A percentile compares a stretch with the other conserved stretches of the same genome.
Conservation (phyloP, 352 stramenopile species). For the Globisporangium viniferum region DNA sequence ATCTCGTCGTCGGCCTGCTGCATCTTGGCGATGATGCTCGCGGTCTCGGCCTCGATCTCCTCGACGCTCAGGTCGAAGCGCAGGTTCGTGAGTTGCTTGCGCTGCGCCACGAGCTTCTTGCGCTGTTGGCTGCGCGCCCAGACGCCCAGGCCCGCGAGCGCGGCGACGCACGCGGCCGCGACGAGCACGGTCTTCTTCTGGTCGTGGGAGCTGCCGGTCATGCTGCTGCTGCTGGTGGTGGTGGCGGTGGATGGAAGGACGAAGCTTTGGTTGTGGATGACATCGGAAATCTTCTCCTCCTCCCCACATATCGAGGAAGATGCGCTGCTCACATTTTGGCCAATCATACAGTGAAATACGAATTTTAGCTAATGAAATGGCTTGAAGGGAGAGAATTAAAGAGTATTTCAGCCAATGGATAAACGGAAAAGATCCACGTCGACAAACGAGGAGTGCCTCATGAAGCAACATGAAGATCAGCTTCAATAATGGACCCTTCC, state of each 20-base stretch:
- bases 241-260: background rate
- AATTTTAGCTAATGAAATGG: background rate
- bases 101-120: conserved; percentile 30
- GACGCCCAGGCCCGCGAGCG: conserved; percentile 44
- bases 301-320: background rate
- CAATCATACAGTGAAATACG: conserved; percentile 15
- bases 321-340: conserved; percentile 7
- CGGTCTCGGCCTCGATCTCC: conserved; percentile 72
- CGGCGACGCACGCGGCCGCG: conserved; percentile 41
- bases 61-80: conserved; percentile 69
- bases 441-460: conserved; percentile 2
- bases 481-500: background rate
- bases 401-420: conserved; percentile 8
- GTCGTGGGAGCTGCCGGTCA: conserved; percentile 23
- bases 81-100: conserved; percentile 59
- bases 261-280: conserved; percentile 8
- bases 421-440: conserved; percentile 7
- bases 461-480: background rate
- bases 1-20: conserved; percentile 73
- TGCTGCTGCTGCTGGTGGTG: background rate
- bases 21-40: conserved; percentile 64
- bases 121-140: conserved; percentile 53
- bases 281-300: background rate
- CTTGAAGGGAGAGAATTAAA: background rate
- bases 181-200: conserved; percentile 59